Evolutionary conservation across 2,329 filamentous ascomycete genomes (phyloP), one percentile per base, ranked within the genome.

Genomic region (Xylariaceae sp.): DNA sequence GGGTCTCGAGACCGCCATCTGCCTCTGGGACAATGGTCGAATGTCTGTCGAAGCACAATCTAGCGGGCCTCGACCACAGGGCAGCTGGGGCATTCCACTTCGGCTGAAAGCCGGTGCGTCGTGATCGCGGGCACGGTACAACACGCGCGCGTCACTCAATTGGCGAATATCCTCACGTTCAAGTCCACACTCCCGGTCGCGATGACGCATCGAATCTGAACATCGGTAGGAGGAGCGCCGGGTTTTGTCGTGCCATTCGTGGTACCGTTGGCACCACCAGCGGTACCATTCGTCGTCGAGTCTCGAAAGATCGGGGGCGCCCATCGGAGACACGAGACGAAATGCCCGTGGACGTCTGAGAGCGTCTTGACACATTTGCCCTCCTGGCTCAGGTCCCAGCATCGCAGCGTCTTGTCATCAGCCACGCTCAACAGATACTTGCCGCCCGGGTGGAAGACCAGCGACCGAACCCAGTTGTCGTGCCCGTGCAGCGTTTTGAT

Each of bases 311-410:
- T 66, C 24, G 77, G 77, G 0, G 89, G 89, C 2, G 88, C 90
- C 89, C 90, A 96, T 41, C 87, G 66, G 50, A 95, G 68, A 53
- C 84, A 90, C 39, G 77, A 88, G 31, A 95, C 76, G 51, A 96
- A 95, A 53, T 88, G 87, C 4, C 73, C 78, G 54, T 94, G 88
- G 0, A 78, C 79, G 42, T 87, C 84, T 23, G 72, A 69, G 12
- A 96, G 64, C 1, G 77, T 80, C 59, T 90, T 90, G 46, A 94
- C 87, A 49, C 87, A 90, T 52, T 88, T 89, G 26, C 85, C 86
- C 56, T 94, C 88, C 55, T 96, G 90, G 17, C 75, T 73, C 17
- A 96, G 65, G 63, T 96, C 90, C 90, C 90, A 96, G 65, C 89
- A 95, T 35, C 89, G 73, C 39, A 96, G 70, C 4, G 86, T 89